Conservation (phyloP, 352 stramenopile genomes). For the Sclerospora graminicola region DNA sequence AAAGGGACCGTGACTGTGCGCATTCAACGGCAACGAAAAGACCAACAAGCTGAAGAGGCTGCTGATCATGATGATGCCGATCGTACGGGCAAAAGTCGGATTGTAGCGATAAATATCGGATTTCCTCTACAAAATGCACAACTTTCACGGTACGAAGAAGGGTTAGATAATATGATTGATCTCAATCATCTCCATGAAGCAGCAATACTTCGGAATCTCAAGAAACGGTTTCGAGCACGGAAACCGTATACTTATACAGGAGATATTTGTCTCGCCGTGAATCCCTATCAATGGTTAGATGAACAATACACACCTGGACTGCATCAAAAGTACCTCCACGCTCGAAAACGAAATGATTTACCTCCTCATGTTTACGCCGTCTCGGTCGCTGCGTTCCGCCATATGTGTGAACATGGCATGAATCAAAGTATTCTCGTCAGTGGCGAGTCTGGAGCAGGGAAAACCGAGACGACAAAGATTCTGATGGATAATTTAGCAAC, state of each 20-base stretch:
- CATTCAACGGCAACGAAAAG: constrained; percentile 21
- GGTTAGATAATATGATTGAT: constrained; percentile 70
- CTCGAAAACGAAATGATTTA: constrained; percentile 31
- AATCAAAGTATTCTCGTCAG: constrained; percentile 85
- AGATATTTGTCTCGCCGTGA: constrained; percentile 94
- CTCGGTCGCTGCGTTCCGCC: constrained; percentile 54
- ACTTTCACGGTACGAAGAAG: constrained; percentile 11
- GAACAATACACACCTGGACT: constrained; percentile 66
- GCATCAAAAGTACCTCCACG: constrained; percentile 52
- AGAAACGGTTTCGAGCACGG: constrained; percentile 56
- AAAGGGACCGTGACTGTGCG: constrained; percentile 31
- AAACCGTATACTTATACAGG: constrained; percentile 93
- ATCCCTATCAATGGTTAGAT: constrained; percentile 89
- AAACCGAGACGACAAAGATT: constrained; percentile 93
- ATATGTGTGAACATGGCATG: constrained; percentile 41
- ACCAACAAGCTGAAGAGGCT: constrained; percentile 18
- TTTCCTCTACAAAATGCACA: constrained; percentile 63
- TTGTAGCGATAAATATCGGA: constrained; percentile 27
- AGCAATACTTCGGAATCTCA: constrained; percentile 86
- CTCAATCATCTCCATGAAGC: constrained; percentile 85
- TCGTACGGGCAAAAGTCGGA: constrained; percentile 12
- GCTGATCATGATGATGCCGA: constrained; percentile 15
- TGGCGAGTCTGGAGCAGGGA: constrained; percentile 84
- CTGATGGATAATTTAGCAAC: constrained; percentile 78
- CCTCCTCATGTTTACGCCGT: constrained; percentile 65